Conservation (phyloP, 2,329 filamentous ascomycete genomes). For the Cylindrodendrum hubeiense region DNA sequence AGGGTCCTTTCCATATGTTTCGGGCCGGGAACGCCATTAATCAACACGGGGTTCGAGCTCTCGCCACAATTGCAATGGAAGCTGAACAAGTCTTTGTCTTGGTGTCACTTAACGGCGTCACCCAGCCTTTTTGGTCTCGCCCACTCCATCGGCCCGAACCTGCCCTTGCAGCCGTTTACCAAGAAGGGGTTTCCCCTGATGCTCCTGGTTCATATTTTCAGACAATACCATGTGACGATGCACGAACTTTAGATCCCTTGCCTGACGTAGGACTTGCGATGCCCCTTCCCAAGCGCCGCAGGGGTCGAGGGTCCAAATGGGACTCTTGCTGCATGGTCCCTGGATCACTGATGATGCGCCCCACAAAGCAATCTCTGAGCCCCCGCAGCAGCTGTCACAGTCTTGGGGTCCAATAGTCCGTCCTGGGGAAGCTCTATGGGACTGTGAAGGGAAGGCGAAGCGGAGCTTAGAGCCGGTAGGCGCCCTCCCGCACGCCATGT, state of each 20-base stretch:
- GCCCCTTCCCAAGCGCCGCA: background rate
- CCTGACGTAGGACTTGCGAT: background rate
- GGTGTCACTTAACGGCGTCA: no score
- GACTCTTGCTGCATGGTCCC: background rate
- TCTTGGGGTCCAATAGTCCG: background rate
- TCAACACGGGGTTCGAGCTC: background rate
- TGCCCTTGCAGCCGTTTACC: constrained; percentile 1
- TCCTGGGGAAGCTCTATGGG: no score
- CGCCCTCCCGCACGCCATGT: no score
- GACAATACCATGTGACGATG: background rate
- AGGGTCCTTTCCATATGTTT: constrained; percentile 1
- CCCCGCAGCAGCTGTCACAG: background rate
- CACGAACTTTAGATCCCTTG: background rate
- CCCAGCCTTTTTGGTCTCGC: no score
- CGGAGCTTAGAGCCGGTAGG: no score
- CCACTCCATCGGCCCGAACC: constrained; percentile 12
- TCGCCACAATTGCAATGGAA: background rate
- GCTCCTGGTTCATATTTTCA: no score
- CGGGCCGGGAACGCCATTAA: constrained; percentile 7
- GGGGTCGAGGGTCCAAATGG: background rate
- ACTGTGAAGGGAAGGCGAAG: no score
- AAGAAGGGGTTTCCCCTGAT: no score
- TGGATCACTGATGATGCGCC: background rate
- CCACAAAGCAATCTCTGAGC: background rate
- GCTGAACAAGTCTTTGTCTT: background rate